phyloP scores from a whole-genome alignment of 2,329 filamentous ascomycete genomes.

The Daldinia sp. region DNA sequence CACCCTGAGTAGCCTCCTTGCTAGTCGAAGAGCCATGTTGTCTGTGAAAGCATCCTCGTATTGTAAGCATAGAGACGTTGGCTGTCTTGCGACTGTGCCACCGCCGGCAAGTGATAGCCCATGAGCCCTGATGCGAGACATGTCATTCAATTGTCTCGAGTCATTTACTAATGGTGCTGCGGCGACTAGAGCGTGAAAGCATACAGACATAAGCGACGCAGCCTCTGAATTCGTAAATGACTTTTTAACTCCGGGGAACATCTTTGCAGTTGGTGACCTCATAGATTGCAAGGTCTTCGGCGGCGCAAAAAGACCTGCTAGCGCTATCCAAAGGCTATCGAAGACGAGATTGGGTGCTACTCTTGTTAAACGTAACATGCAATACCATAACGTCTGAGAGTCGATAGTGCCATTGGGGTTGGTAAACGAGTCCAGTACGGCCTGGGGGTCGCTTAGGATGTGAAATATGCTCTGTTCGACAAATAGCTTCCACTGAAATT shows the following conservation, averaged over 20 bases:
- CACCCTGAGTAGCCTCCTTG: conserved; percentile 65
- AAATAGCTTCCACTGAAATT: conserved; percentile 65
- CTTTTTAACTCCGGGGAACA: conserved; percentile 48
- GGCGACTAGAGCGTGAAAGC: conserved; percentile 69
- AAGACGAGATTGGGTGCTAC: conserved; percentile 66
- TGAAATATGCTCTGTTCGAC: conserved; percentile 71
- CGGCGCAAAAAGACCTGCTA: conserved; percentile 65
- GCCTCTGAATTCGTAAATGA: conserved; percentile 59
- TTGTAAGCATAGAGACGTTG: conserved; percentile 60
- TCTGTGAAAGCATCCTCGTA: conserved; percentile 71
- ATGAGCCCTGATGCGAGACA: conserved; percentile 67
- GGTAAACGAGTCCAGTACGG: conserved; percentile 66
- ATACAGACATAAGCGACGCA: conserved; percentile 64
- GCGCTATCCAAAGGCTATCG: conserved; percentile 70
- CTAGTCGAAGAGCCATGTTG: conserved; percentile 66
- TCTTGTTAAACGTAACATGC: conserved; percentile 66
- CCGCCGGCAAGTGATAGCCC: conserved; percentile 59
- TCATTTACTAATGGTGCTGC: conserved; percentile 61
- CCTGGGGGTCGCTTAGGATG: conserved; percentile 65
- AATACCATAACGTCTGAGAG: conserved; percentile 70
- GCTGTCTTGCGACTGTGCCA: conserved; percentile 56
- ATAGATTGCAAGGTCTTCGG: conserved; percentile 56
- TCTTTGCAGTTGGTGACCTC: conserved; percentile 50
- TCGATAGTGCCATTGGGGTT: conserved; percentile 61
- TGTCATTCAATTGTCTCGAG: conserved; percentile 60